A percentile compares a stretch with the other conserved stretches of the same genome.
Evolutionary conservation across 306 rosid genomes (phyloP).

Genomic region (Herpetospermum pedunculosum): DNA sequence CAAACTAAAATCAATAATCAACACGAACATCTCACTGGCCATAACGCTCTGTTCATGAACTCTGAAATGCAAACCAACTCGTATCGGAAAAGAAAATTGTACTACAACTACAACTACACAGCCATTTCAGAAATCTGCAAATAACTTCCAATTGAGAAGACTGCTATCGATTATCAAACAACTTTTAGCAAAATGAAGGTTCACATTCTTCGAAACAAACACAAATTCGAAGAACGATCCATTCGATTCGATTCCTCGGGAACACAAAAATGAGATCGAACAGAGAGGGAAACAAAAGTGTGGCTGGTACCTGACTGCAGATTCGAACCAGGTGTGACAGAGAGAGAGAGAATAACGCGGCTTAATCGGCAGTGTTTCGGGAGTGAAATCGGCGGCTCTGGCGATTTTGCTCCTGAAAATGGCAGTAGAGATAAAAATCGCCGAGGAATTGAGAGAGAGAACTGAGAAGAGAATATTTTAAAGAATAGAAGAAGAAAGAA

Average conservation of each 20-base stretch:
- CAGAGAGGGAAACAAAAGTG: neutral
- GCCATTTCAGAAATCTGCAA: neutral
- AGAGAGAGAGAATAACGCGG: neutral
- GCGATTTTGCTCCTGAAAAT: neutral
- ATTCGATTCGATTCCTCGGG: neutral
- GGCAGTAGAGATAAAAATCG: constrained; percentile 1
- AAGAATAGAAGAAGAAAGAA: neutral
- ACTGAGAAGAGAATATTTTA: neutral
- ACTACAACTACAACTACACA: neutral
- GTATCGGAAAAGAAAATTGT: neutral
- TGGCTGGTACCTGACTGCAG: constrained; percentile 6
- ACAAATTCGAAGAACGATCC: neutral
- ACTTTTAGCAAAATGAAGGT: neutral
- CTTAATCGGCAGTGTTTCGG: neutral
- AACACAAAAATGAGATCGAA: neutral
- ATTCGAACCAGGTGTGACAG: neutral
- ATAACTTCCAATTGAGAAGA: neutral
- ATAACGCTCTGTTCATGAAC: neutral
- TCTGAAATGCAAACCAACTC: neutral
- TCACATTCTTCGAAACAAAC: neutral
- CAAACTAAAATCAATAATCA: neutral
- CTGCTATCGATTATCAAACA: neutral
- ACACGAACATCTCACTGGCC: neutral
- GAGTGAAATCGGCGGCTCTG: constrained; percentile 8
- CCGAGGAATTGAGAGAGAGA: constrained; percentile 3